A percentile compares a stretch with the other conserved stretches of the same genome.
Conservation (phyloP, 257 asterid genomes). For the Nicotiana knightiana region DNA sequence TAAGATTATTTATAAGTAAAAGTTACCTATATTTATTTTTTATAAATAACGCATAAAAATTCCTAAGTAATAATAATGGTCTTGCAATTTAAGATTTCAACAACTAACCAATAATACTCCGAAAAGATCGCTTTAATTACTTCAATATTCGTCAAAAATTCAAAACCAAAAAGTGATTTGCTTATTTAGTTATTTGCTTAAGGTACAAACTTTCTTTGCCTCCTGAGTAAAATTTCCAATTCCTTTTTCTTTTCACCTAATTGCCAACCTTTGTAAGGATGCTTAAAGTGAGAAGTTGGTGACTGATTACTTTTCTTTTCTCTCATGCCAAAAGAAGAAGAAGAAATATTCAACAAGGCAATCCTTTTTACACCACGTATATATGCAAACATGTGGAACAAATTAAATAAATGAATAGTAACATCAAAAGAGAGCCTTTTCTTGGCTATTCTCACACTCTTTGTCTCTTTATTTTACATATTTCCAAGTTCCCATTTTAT, state of each 20-base stretch:
- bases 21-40: no score
- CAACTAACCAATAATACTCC: not conserved
- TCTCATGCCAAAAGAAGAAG: constrained; percentile 5
- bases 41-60: no score
- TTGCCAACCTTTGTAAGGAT: constrained; percentile 20
- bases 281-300: constrained; percentile 32
- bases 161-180: not conserved
- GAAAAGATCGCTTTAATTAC: not conserved
- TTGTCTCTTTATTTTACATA: constrained; percentile 9
- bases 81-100: not conserved
- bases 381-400: not conserved
- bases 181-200: not conserved
- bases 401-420: not conserved
- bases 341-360: not conserved
- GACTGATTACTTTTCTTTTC: constrained; percentile 26
- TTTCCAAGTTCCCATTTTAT: not conserved
- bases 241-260: not conserved
- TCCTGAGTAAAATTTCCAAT: not conserved
- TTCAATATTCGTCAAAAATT: not conserved
- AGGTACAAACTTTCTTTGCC: not conserved
- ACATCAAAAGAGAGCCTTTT: constrained; percentile 14
- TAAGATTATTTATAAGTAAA: no score
- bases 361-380: not conserved
- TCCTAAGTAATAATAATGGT: not conserved
- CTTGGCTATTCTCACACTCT: constrained; percentile 7